Evolutionary conservation across 805 yeast genomes (phyloP).

Genomic region (Sugiyamaella marilandica): DNA sequence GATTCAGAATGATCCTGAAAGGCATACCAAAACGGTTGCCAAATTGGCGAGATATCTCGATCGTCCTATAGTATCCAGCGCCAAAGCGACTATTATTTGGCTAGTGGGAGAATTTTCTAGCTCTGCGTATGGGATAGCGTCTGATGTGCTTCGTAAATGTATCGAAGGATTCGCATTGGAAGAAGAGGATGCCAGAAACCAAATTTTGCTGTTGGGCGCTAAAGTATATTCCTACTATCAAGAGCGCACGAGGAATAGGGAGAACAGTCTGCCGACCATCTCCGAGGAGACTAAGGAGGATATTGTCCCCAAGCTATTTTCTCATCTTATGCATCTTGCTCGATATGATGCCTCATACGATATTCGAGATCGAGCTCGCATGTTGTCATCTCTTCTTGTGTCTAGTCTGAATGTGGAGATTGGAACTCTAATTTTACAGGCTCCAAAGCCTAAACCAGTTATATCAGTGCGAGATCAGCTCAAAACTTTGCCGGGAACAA

Average conservation of each 20-base stretch:
- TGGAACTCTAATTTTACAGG: slow-evolving; percentile 67
- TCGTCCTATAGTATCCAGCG: slow-evolving; percentile 33
- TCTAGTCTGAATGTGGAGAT: slow-evolving; percentile 50
- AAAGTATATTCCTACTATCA: slow-evolving; percentile 60
- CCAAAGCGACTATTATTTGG: slow-evolving; percentile 86
- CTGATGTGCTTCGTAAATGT: slow-evolving; percentile 66
- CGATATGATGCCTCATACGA: slow-evolving; percentile 73
- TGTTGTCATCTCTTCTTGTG: slow-evolving; percentile 57
- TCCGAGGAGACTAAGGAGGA: slow-evolving; percentile 29
- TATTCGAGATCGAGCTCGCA: slow-evolving; percentile 79
- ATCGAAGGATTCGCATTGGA: slow-evolving; percentile 52
- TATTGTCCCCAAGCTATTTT: slow-evolving; percentile 49
- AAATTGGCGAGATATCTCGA: slow-evolving; percentile 38
- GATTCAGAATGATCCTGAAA: slow-evolving; percentile 57
- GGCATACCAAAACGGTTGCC: slow-evolving; percentile 51
- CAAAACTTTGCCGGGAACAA: slow-evolving; percentile 5
- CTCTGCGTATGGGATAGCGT: slow-evolving; percentile 49
- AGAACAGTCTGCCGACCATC: not conserved
- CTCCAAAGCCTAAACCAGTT: slow-evolving; percentile 64
- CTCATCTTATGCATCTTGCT: slow-evolving; percentile 56
- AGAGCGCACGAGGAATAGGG: slow-evolving; percentile 29
- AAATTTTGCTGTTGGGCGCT: slow-evolving; percentile 66
- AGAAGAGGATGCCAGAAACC: slow-evolving; percentile 55
- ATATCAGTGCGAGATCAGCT: slow-evolving; percentile 18
- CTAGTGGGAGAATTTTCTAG: slow-evolving; percentile 75